Conservation (phyloP, 495 filamentous ascomycete species). For the Trichocladium uniseriatum region DNA sequence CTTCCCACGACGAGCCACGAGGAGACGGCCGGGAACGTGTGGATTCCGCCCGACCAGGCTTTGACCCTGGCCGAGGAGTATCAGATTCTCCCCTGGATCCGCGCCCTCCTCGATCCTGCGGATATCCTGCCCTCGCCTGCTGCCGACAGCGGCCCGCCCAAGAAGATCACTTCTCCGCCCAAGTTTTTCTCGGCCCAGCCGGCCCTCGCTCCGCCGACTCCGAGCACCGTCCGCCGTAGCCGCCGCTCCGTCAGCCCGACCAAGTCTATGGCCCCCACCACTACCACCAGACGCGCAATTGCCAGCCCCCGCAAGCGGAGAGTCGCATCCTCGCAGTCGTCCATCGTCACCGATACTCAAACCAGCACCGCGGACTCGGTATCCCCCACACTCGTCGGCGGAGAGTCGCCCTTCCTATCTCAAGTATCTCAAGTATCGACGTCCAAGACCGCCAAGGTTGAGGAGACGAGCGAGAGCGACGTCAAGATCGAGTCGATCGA, state of each 20-base stretch:
- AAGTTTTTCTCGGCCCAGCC: conserved; percentile 41
- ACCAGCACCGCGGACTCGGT: conserved; percentile 26
- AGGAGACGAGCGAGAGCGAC: conserved; percentile 25
- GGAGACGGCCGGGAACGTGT: conserved; percentile 93
- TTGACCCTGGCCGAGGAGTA: conserved; percentile 76
- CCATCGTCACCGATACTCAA: conserved; percentile 22
- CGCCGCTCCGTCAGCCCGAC: conserved; percentile 47
- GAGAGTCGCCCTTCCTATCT: conserved; percentile 24
- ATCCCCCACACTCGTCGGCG: conserved; percentile 28
- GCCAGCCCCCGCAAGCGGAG: conserved; percentile 63
- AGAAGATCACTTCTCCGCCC: conserved; percentile 63
- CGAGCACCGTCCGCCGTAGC: conserved; percentile 36
- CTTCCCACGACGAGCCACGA: conserved; percentile 70
- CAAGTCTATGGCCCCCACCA: conserved; percentile 33
- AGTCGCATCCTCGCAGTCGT: conserved; percentile 40
- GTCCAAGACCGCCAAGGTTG: conserved; percentile 25
- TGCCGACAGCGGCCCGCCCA: conserved; percentile 42
- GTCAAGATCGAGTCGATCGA: conserved; percentile 34
- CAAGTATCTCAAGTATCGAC: conserved; percentile 13
- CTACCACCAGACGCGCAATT: conserved; percentile 38
- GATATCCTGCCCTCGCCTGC: conserved; percentile 43
- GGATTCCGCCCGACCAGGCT: conserved; percentile 74
- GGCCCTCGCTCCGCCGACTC: conserved; percentile 35
- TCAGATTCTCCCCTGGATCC: conserved; percentile 74
- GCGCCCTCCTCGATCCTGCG: conserved; percentile 73